Evolutionary conservation across 768 basidiomycete species (phyloP).

Genomic region (Russula lepida): DNA sequence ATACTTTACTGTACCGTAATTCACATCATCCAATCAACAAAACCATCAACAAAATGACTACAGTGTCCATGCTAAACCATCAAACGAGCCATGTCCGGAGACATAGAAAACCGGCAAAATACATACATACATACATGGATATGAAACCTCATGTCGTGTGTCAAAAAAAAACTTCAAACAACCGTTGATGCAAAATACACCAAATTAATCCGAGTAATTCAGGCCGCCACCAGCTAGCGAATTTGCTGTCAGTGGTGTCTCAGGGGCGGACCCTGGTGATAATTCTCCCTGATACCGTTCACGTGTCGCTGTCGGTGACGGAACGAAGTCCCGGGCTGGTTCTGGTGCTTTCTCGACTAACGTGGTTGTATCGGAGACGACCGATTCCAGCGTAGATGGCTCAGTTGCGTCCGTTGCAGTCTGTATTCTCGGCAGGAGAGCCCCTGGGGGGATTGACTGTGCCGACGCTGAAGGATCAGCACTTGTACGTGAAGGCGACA

Average conservation of each 20-base stretch:
- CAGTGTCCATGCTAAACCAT: not conserved
- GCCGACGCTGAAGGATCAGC: not conserved
- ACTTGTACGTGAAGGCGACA: slow-evolving; percentile 1
- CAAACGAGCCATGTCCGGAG: not conserved
- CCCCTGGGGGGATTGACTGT: not conserved
- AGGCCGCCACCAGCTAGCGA: not conserved
- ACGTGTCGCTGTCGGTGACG: not conserved
- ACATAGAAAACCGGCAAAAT: not conserved
- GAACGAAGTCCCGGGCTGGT: not conserved
- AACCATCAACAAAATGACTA: not conserved
- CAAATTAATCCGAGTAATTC: not conserved
- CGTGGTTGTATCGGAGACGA: not conserved
- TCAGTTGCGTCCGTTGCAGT: not conserved
- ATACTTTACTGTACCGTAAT: no score
- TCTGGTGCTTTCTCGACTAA: not conserved
- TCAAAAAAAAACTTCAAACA: not conserved
- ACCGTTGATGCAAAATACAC: not conserved
- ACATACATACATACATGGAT: not conserved
- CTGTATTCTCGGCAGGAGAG: not conserved
- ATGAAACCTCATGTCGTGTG: not conserved
- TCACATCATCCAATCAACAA: not conserved
- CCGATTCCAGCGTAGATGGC: not conserved
- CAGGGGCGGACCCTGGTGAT: not conserved
- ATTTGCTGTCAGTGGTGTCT: slow-evolving; percentile 9
- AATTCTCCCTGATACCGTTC: not conserved